Evolutionary conservation across 495 filamentous ascomycete species (phyloP).

Genomic region (Thermochaetoides thermophila): DNA sequence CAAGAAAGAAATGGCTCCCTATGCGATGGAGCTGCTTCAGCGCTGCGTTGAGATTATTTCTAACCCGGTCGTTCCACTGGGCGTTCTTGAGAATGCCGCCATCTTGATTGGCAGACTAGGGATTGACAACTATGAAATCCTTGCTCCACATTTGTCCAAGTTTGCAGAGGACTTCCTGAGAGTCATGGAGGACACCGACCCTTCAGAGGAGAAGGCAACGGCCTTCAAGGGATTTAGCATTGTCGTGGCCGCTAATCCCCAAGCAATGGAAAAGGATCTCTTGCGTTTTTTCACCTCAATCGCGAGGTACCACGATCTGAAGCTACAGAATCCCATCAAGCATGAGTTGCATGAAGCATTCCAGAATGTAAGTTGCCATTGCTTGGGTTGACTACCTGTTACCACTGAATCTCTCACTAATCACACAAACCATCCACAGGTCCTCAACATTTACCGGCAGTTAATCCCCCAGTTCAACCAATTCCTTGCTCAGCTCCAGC

Average conservation of each 20-base stretch:
- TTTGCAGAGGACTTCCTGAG: slow-evolving; percentile 72
- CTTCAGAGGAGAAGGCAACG: slow-evolving; percentile 87
- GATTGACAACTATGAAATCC: slow-evolving; percentile 56
- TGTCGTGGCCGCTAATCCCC: slow-evolving; percentile 72
- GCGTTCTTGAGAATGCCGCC: slow-evolving; percentile 86
- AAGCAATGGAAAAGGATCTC: slow-evolving; percentile 78
- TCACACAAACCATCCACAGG: slow-evolving; percentile 30
- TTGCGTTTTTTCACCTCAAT: slow-evolving; percentile 74
- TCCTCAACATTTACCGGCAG: slow-evolving; percentile 65
- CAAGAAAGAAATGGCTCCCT: slow-evolving; percentile 55
- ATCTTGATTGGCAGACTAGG: slow-evolving; percentile 86
- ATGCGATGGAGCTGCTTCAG: slow-evolving; percentile 58
- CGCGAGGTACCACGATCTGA: slow-evolving; percentile 52
- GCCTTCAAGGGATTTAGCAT: slow-evolving; percentile 82
- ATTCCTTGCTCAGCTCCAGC: slow-evolving; percentile 56
- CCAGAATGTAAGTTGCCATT: slow-evolving; percentile 24
- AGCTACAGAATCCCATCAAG: slow-evolving; percentile 29
- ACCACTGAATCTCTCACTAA: background rate
- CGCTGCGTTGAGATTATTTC: slow-evolving; percentile 64
- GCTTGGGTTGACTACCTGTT: background rate
- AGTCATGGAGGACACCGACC: slow-evolving; percentile 69
- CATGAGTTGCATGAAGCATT: slow-evolving; percentile 31
- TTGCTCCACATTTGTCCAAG: slow-evolving; percentile 67
- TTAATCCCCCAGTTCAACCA: slow-evolving; percentile 75
- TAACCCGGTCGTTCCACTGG: slow-evolving; percentile 73